Base-by-base conservation (phyloP, 805 yeast species). In the Schwanniomyces polymorphus region DNA sequence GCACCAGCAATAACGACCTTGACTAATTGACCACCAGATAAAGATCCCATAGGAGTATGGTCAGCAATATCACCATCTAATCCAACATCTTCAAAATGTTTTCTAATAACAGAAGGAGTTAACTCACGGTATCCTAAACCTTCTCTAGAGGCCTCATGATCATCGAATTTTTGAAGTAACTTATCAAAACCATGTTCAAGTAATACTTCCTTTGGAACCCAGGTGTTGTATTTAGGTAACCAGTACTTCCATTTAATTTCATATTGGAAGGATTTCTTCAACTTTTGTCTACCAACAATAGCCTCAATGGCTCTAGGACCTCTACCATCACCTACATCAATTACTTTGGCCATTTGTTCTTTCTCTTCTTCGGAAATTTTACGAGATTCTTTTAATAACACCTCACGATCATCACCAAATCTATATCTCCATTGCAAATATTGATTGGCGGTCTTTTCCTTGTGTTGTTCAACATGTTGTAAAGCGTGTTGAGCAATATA, bases 1-100 rank as follows among this genome's bases (percentile, higher is more conserved):
- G 98, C 97, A 72, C 98, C 99, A 11, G 98, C 98, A 75, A 92
- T 92, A 50, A 92, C 99, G 53, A 92, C 98, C 72, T 92, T 92
- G 51, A 92, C 99, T 66, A 92, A 80, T 75, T 92, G 99, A 61
- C 99, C 99, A 67, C 99, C 99, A 23, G 97, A 91, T 54, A 92
- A 78, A 6, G 97, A 89, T 21, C 98, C 97, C 81, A 92, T 76
- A 45, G 97, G 97, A 16, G 97, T 92, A 70, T 92, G 98, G 69
- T 94, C 97, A 33, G 98, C 98, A 73, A 92, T 91, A 63, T 92
- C 99, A 57, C 97, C 95, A 61, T 94, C 99, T 57, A 92, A 79
- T 50, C 99, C 99, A 60, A 92, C 96, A 61, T 85, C 98, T 71
- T 92, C 98, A 55, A 92, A 92, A 70, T 92, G 99, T 76, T 92